Conservation (phyloP, 2,329 filamentous ascomycete genomes). For the Botrytis fragariae region DNA sequence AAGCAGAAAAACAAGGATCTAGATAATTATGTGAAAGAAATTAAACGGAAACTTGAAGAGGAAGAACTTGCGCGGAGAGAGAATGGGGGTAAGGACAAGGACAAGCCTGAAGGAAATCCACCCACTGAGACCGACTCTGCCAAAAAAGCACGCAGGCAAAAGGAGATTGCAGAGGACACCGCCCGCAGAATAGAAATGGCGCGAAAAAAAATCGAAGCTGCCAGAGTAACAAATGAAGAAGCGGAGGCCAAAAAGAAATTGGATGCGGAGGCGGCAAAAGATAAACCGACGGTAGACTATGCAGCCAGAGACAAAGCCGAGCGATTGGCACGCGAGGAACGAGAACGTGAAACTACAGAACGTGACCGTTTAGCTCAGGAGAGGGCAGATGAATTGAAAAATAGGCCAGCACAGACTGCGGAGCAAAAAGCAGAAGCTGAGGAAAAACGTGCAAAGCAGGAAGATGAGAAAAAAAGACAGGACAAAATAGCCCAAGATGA, state of each 20-base stretch:
- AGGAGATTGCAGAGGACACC: background rate
- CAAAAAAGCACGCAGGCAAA: background rate
- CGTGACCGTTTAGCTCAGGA: background rate
- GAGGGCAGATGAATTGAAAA: background rate
- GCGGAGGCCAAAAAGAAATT: too few species aligned
- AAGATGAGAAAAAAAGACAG: background rate
- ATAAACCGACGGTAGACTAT: background rate
- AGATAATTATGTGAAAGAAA: background rate
- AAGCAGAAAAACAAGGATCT: background rate
- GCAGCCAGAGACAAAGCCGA: background rate
- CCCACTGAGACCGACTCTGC: background rate
- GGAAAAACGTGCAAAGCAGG: background rate
- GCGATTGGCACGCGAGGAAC: background rate
- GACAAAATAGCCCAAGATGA: background rate
- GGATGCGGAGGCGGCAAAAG: background rate
- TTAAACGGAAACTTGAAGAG: fast-evolving
- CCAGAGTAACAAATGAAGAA: fast-evolving
- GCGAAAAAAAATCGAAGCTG: too few species aligned
- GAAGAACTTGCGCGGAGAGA: background rate
- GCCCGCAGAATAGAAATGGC: too few species aligned
- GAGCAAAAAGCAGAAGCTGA: background rate
- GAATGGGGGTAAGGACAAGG: background rate
- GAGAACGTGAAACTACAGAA: background rate
- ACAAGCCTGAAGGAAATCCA: background rate
- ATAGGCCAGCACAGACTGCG: background rate